Conservation (phyloP, 2,329 filamentous ascomycete species). For the Eutypa lata region DNA sequence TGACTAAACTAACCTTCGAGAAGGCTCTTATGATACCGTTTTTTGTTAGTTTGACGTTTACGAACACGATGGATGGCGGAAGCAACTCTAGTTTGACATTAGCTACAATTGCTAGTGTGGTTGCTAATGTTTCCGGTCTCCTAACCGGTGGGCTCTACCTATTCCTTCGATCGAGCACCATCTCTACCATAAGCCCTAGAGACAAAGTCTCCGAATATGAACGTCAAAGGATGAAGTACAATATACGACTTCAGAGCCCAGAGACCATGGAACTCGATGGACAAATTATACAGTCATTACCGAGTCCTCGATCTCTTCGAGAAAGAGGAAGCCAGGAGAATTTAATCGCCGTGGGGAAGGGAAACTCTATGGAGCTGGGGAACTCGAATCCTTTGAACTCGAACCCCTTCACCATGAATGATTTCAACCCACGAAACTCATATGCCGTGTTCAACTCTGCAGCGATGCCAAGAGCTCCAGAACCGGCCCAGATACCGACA, state of each 20-base stretch:
- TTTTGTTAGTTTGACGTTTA: conserved; percentile 56
- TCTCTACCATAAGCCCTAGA: conserved; percentile 50
- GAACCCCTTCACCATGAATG: conserved; percentile 15
- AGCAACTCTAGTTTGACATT: conserved; percentile 46
- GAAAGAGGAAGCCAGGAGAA: conserved; percentile 34
- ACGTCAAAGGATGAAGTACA: conserved; percentile 40
- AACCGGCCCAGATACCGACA: conserved; percentile 27
- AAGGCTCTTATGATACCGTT: conserved; percentile 61
- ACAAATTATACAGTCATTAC: conserved; percentile 34
- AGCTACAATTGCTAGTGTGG: conserved; percentile 62
- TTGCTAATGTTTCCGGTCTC: conserved; percentile 63
- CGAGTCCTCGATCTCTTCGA: conserved; percentile 23
- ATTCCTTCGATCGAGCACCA: conserved; percentile 62
- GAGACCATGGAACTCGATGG: conserved; percentile 26
- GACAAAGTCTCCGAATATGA: conserved; percentile 45
- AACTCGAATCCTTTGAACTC: conserved; percentile 17
- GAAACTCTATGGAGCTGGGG: conserved; percentile 27
- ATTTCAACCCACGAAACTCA: conserved; percentile 31
- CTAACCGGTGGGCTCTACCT: conserved; percentile 64
- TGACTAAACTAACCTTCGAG: conserved; percentile 20
- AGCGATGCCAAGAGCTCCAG: conserved; percentile 24
- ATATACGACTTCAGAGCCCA: conserved; percentile 16
- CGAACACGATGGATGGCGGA: conserved; percentile 31
- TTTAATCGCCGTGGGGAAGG: conserved; percentile 29
- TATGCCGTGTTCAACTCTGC: conserved; percentile 26